Percentiles rank a stretch among this genome's conserved stretches.
Conservation (phyloP, 129 eudicot species). For the Centaurea solstitialis region DNA sequence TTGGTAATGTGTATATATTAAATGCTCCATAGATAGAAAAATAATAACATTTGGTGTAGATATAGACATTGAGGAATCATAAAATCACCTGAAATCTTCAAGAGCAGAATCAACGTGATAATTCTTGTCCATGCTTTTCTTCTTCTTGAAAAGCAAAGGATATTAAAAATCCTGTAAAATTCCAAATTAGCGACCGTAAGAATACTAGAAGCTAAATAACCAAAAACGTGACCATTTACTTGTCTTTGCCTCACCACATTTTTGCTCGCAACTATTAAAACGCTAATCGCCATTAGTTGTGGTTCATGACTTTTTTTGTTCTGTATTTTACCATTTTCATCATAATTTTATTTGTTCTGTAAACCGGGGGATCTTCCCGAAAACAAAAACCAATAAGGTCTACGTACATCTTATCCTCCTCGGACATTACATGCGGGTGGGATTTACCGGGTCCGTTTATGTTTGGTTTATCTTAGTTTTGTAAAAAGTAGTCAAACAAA, state of each 20-base stretch:
- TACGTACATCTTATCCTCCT: background rate
- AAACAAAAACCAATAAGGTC: background rate
- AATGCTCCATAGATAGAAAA: background rate
- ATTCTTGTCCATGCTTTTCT: background rate
- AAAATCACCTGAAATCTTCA: constrained; percentile 28
- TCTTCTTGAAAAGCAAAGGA: background rate
- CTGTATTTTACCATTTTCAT: background rate
- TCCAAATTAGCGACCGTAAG: background rate
- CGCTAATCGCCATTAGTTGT: background rate
- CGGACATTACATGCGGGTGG: background rate
- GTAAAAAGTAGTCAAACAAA: background rate
- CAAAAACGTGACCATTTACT: constrained; percentile 3
- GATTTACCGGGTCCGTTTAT: background rate
- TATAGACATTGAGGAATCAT: background rate
- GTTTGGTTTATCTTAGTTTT: background rate
- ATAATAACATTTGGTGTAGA: background rate
- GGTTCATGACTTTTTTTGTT: constrained; percentile 5
- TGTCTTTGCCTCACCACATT: constrained; percentile 1
- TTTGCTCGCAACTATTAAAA: background rate
- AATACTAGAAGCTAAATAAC: constrained; percentile 6
- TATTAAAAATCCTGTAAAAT: constrained; percentile 6
- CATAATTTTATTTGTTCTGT: background rate
- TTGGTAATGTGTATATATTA: background rate
- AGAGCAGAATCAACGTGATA: constrained; percentile 3
- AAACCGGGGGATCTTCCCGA: background rate